A percentile compares a stretch with the other conserved stretches of the same genome.
Evolutionary conservation across 1,139 yeast species (phyloP).

Genomic region (Protomyces lactucae-debilis): DNA sequence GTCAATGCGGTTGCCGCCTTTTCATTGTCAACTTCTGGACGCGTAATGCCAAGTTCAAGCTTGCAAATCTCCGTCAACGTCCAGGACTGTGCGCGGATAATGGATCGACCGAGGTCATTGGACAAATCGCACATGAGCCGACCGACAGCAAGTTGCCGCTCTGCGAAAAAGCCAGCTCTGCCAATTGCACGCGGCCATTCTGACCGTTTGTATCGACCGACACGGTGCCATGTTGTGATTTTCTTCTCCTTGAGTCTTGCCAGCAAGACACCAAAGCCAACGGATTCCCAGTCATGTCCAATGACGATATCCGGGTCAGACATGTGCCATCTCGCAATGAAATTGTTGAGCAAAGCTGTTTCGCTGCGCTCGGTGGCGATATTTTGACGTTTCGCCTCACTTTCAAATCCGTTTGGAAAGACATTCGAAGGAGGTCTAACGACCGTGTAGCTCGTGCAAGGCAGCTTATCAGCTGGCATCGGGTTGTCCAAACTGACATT

Average conservation of each 20-base stretch:
- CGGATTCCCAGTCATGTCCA: conserved; percentile 80
- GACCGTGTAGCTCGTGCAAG: conserved; percentile 49
- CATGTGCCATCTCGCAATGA: conserved; percentile 64
- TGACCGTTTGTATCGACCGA: conserved; percentile 72
- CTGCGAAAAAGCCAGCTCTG: conserved; percentile 46
- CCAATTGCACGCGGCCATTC: conserved; percentile 61
- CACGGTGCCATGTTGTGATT: conserved; percentile 69
- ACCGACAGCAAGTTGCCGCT: conserved; percentile 72
- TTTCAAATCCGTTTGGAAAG: conserved; percentile 70
- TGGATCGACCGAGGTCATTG: conserved; percentile 90
- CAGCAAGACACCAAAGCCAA: conserved; percentile 71
- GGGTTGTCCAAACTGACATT: conserved; percentile 41
- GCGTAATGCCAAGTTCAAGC: conserved; percentile 60
- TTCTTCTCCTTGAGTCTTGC: conserved; percentile 75
- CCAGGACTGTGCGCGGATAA: conserved; percentile 97
- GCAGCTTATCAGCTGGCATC: conserved; percentile 37
- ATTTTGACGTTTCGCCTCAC: conserved; percentile 47
- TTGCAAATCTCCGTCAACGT: conserved; percentile 87
- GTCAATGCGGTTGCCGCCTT: conserved; percentile 46
- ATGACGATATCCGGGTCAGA: conserved; percentile 85
- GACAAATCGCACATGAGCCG: conserved; percentile 87
- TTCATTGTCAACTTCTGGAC: conserved; percentile 61
- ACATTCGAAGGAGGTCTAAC: conserved; percentile 62
- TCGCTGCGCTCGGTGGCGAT: conserved; percentile 63
- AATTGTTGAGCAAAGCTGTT: conserved; percentile 62